phyloP scores from a whole-genome alignment of 148 eudicot species.

The Amaranthus cruentus region DNA sequence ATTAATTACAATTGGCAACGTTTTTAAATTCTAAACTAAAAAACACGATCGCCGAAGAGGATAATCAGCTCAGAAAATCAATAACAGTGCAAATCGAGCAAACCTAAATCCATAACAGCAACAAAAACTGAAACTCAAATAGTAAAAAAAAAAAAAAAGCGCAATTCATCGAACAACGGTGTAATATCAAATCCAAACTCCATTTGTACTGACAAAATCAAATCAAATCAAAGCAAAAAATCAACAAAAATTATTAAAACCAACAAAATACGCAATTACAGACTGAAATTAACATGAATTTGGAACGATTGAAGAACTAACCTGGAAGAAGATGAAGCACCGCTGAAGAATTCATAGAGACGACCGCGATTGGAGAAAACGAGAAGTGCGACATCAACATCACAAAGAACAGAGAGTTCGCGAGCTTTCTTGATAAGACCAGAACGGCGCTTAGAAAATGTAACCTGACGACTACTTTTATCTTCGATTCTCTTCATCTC shows the following conservation, averaged over 20 bases:
- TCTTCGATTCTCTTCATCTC: conserved; percentile 49
- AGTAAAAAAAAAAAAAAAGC: not conserved
- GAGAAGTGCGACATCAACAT: conserved; percentile 38
- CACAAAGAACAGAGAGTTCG: conserved; percentile 45
- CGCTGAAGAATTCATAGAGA: conserved; percentile 34
- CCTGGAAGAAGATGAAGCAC: conserved; percentile 20
- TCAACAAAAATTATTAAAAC: not conserved
- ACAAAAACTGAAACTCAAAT: not conserved
- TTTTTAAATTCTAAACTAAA: too few species aligned
- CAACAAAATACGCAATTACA: not conserved
- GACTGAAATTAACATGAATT: too few species aligned
- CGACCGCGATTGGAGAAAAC: conserved; percentile 45
- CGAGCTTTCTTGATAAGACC: conserved; percentile 47
- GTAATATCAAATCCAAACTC: too few species aligned
- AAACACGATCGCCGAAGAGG: too few species aligned
- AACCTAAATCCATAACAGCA: too few species aligned
- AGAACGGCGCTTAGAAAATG: conserved; percentile 43
- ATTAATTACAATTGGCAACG: too few species aligned
- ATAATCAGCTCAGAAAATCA: too few species aligned
- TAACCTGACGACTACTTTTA: conserved; percentile 47
- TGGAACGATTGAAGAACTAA: not conserved
- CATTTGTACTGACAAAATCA: too few species aligned
- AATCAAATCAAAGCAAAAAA: too few species aligned
- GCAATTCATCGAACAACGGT: not conserved
- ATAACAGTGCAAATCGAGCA: too few species aligned